Conservation (phyloP, 2,329 filamentous ascomycete genomes). For the Claviceps maximensis region DNA sequence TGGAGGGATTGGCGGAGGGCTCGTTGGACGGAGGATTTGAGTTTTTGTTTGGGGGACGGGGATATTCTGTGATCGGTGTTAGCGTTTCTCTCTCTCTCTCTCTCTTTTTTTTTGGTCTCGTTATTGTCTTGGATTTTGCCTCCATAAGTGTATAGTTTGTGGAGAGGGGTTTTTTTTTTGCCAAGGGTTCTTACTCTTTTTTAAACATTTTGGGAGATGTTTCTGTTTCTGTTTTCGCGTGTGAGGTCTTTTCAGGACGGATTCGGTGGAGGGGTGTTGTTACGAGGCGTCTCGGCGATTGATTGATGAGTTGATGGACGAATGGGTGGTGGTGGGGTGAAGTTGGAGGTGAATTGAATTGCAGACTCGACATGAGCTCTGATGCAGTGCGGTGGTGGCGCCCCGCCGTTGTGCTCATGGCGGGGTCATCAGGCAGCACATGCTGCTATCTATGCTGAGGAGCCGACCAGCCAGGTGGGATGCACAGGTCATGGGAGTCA, state of each 20-base stretch:
- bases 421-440: background rate
- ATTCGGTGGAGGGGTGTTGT: too few relatives aligned
- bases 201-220: conserved; percentile 61
- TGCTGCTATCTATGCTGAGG: too few relatives aligned
- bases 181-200: conserved; percentile 55
- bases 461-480: too few relatives aligned
- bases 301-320: conserved; percentile 2
- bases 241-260: background rate
- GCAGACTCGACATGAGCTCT: background rate
- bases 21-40: conserved; percentile 92
- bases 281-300: too few relatives aligned
- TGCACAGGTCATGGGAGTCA: too few relatives aligned
- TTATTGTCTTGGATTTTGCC: background rate
- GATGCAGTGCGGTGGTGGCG: background rate
- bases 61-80: conserved; percentile 42
- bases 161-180: background rate
- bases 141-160: too few relatives aligned
- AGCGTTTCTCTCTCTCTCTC: too few relatives aligned
- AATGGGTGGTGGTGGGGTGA: background rate
- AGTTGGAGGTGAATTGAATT: background rate
- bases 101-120: too few relatives aligned
- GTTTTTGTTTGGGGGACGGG: conserved; percentile 76
- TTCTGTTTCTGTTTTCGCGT: too few relatives aligned
- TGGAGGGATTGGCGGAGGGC: conserved; percentile 70
- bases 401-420: conserved; percentile 6